Evolutionary conservation across 345 rosid species (phyloP).

Genomic region (Sonneratia caseolaris): DNA sequence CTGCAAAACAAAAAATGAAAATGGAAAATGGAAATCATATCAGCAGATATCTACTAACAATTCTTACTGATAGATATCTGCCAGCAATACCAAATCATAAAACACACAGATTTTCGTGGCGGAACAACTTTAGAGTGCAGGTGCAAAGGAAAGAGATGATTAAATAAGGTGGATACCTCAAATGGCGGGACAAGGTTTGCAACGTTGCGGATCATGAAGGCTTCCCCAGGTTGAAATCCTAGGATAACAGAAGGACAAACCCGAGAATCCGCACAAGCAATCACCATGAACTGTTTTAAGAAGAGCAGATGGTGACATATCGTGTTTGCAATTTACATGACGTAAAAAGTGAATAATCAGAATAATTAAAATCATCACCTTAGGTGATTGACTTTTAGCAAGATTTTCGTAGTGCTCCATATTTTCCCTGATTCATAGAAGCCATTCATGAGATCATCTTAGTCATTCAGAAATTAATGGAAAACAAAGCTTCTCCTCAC

Average conservation of each 20-base stretch:
- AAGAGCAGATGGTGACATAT: constrained; percentile 8
- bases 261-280: constrained; percentile 97
- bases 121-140: background rate
- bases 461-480: background rate
- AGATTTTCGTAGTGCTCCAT: constrained; percentile 54
- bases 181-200: constrained; percentile 79
- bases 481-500: background rate
- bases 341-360: background rate
- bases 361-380: constrained; percentile 29
- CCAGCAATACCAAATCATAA: background rate
- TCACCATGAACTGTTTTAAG: constrained; percentile 70
- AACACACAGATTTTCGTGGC: background rate
- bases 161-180: constrained; percentile 38
- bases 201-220: constrained; percentile 81
- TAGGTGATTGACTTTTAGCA: constrained; percentile 71
- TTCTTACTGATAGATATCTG: background rate
- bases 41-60: background rate
- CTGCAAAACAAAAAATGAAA: constrained; percentile 29
- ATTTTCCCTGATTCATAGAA: constrained; percentile 46
- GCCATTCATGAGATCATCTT: background rate
- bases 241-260: constrained; percentile 83
- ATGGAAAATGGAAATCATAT: background rate
- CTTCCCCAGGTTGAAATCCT: constrained; percentile 97
- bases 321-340: background rate
- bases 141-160: background rate